These are phyloP conservation scores for Fusarium phyllophilum DNA, from an alignment of 2,329 filamentous ascomycete species.

Conservation along the genomic window DNA sequence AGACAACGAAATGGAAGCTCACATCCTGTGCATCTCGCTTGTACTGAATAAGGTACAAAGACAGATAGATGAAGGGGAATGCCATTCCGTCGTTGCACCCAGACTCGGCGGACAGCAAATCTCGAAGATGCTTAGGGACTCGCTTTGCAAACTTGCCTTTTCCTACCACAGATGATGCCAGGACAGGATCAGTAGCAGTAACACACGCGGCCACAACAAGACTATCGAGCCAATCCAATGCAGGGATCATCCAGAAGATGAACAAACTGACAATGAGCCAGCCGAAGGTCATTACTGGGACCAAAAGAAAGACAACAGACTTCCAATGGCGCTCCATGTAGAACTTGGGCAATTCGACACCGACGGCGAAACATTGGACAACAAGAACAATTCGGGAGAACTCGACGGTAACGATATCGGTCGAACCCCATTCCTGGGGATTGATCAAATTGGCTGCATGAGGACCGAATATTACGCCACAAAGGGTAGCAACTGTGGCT, in stretches of 20 bases:
- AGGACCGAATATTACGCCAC: conserved; percentile 89
- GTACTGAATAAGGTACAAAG: conserved; percentile 89
- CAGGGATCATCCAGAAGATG: conserved; percentile 88
- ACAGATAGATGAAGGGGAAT: conserved; percentile 95
- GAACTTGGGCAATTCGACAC: conserved; percentile 87
- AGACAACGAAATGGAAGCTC: conserved; percentile 86
- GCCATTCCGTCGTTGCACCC: conserved; percentile 99
- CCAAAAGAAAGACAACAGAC: conserved; percentile 85
- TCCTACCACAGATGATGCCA: conserved; percentile 96
- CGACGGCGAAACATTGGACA: conserved; percentile 91
- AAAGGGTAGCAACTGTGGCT: conserved; percentile 90
- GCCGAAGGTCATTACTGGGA: conserved; percentile 97
- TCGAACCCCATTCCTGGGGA: conserved; percentile 80
- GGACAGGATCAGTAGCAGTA: conserved; percentile 94
- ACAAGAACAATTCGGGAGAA: conserved; percentile 90
- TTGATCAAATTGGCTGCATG: conserved; percentile 85
- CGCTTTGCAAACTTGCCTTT: conserved; percentile 99
- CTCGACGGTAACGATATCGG: conserved; percentile 87
- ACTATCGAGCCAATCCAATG: conserved; percentile 88
- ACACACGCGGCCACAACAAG: conserved; percentile 91
- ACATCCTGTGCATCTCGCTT: conserved; percentile 74
- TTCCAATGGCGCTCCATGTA: conserved; percentile 99
- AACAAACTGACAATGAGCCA: conserved; percentile 94
- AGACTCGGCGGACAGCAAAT: conserved; percentile 93
- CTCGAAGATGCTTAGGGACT: conserved; percentile 96